A percentile compares a stretch with the other conserved stretches of the same genome.
Evolutionary conservation across 2,329 filamentous ascomycete species (phyloP).

Genomic region (Sporothrix brasiliensis): DNA sequence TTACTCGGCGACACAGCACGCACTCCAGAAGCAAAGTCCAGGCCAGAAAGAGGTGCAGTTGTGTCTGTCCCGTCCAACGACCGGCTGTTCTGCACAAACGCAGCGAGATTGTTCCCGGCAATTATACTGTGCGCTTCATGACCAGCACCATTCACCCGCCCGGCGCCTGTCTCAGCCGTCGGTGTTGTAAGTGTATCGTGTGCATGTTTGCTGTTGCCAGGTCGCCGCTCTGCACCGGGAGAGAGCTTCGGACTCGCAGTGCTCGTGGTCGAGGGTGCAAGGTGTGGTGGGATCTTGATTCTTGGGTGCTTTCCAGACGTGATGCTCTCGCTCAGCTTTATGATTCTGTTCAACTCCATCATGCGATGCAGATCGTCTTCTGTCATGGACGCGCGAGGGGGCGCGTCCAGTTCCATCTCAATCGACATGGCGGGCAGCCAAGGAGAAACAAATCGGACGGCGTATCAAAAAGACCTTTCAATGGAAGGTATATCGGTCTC

Average conservation of each 20-base stretch:
- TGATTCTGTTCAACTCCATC: conserved; percentile 75
- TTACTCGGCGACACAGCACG: background rate
- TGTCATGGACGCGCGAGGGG: conserved; percentile 38
- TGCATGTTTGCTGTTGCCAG: conserved; percentile 1
- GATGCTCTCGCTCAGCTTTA: conserved; percentile 78
- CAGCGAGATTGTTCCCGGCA: conserved; percentile 41
- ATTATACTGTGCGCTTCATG: too few relatives aligned
- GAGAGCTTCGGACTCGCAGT: conserved; percentile 37
- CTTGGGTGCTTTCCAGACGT: conserved; percentile 73
- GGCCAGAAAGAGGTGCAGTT: conserved; percentile 31
- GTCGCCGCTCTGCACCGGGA: conserved; percentile 7
- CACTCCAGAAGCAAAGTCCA: conserved; percentile 37
- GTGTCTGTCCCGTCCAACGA: conserved; percentile 40
- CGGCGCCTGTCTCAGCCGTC: background rate
- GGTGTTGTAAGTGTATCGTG: background rate
- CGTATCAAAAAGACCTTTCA: background rate
- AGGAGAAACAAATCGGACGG: background rate
- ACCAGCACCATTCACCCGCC: background rate
- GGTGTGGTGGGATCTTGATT: conserved; percentile 58
- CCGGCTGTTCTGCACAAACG: conserved; percentile 46
- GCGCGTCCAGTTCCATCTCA: conserved; percentile 31
- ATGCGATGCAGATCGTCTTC: conserved; percentile 60
- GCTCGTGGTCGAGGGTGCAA: conserved; percentile 34
- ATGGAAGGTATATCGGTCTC: background rate
- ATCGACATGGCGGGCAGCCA: conserved; percentile 34